Evolutionary conservation across 2,329 filamentous ascomycete species (phyloP).

Genomic region (Pyricularia grisea): DNA sequence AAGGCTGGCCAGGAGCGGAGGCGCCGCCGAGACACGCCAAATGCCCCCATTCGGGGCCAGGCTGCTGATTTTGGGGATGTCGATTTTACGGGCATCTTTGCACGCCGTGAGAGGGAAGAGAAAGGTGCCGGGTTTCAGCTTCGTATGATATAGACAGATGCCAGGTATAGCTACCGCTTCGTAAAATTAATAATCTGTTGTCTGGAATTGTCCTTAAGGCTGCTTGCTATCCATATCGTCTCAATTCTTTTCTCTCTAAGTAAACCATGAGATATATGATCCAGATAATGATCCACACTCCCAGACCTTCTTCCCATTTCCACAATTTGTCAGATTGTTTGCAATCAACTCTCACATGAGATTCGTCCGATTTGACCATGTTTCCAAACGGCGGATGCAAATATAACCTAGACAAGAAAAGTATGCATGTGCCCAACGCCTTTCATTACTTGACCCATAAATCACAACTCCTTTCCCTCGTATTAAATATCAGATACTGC

Average conservation of each 20-base stretch:
- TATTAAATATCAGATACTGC: slow-evolving; percentile 1
- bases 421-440: neutral
- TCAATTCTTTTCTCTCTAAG: neutral
- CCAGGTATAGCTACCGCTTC: neutral
- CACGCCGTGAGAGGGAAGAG: slow-evolving; percentile 54
- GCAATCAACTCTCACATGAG: neutral
- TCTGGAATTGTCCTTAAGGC: neutral
- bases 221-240: neutral
- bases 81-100: slow-evolving; percentile 66
- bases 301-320: neutral
- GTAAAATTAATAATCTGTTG: neutral
- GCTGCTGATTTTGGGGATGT: slow-evolving; percentile 45
- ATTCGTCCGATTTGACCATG: neutral
- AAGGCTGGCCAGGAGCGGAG: slow-evolving; percentile 88
- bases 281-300: neutral
- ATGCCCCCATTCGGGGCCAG: slow-evolving; percentile 72
- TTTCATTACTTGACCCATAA: neutral
- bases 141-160: slow-evolving; percentile 34
- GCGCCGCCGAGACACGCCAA: slow-evolving; percentile 62
- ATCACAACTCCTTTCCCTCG: neutral
- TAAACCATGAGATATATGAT: neutral
- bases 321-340: neutral
- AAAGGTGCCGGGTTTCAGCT: slow-evolving; percentile 57
- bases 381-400: neutral
- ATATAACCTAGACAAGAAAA: neutral